Evolutionary conservation across 148 eudicot species (phyloP).

Genomic region (Simmondsia chinensis): DNA sequence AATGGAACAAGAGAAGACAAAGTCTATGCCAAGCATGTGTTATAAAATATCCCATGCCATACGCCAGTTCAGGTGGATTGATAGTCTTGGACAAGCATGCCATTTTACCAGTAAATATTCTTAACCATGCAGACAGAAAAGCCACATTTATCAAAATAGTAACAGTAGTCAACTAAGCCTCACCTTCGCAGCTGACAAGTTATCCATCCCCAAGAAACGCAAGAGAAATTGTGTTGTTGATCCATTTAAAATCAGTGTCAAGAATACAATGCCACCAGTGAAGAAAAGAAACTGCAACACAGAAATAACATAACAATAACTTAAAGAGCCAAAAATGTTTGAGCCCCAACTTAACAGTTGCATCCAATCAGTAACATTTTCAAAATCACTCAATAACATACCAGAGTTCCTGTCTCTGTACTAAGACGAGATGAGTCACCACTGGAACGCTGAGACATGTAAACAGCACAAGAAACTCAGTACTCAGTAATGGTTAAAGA

Average conservation of each 20-base stretch:
- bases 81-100: no score
- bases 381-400: conserved; percentile 21
- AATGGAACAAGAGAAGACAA: no score
- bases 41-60: no score
- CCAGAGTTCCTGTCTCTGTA: conserved; percentile 81
- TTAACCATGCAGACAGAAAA: background rate
- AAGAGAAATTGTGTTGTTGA: conserved; percentile 85
- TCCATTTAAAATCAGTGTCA: conserved; percentile 80
- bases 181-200: conserved; percentile 73
- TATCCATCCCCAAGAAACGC: conserved; percentile 52
- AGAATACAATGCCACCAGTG: conserved; percentile 89
- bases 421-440: conserved; percentile 39
- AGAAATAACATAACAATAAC: conserved; percentile 2
- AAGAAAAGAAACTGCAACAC: conserved; percentile 86
- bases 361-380: conserved; percentile 1
- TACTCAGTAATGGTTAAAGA: background rate
- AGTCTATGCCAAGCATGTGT: no score
- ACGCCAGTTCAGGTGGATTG: no score
- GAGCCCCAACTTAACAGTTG: background rate
- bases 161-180: conserved; percentile 5
- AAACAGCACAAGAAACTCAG: background rate
- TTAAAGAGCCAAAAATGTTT: no score
- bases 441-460: conserved; percentile 64
- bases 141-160: background rate
- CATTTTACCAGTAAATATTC: background rate